A percentile compares a stretch with the other conserved stretches of the same genome.
These are phyloP conservation scores for Colletotrichum filicis DNA, from an alignment of 2,329 filamentous ascomycete genomes.

Conservation along the genomic window DNA sequence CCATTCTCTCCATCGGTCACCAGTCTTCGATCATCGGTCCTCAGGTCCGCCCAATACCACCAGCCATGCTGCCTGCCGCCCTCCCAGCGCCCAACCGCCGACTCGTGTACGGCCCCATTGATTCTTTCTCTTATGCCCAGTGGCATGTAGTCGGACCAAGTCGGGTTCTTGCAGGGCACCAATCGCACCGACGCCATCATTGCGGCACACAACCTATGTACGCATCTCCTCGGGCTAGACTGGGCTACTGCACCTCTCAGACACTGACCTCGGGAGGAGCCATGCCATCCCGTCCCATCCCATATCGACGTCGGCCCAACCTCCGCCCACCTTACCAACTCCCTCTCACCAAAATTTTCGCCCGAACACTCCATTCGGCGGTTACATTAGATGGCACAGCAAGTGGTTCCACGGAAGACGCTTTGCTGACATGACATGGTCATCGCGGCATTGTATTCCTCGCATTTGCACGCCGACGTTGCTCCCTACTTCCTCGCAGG, in stretches of 20 bases:
- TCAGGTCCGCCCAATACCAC: conserved; percentile 5
- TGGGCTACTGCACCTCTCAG: conserved; percentile 27
- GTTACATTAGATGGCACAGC: neutral
- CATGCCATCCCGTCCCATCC: conserved; percentile 28
- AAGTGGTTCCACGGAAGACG: neutral
- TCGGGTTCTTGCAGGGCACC: conserved; percentile 26
- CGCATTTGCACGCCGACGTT: neutral
- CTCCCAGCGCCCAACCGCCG: conserved; percentile 25
- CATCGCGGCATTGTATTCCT: neutral
- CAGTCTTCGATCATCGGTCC: neutral
- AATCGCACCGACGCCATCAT: conserved; percentile 3
- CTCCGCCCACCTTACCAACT: conserved; percentile 14
- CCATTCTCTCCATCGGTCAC: neutral
- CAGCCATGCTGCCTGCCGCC: conserved; percentile 16
- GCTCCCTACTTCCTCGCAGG: neutral
- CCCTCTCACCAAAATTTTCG: neutral
- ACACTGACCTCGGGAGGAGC: conserved; percentile 33
- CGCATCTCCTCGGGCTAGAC: conserved; percentile 19
- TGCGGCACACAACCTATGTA: neutral
- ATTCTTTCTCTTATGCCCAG: neutral
- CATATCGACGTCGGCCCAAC: conserved; percentile 17
- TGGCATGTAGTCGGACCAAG: conserved; percentile 25
- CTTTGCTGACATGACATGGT: conserved; percentile 10
- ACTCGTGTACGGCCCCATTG: neutral
- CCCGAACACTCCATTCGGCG: neutral